Percentiles rank a stretch among this genome's conserved stretches.
Conservation (phyloP, 2,329 filamentous ascomycete species). For the Emergomyces pasteurianus region DNA sequence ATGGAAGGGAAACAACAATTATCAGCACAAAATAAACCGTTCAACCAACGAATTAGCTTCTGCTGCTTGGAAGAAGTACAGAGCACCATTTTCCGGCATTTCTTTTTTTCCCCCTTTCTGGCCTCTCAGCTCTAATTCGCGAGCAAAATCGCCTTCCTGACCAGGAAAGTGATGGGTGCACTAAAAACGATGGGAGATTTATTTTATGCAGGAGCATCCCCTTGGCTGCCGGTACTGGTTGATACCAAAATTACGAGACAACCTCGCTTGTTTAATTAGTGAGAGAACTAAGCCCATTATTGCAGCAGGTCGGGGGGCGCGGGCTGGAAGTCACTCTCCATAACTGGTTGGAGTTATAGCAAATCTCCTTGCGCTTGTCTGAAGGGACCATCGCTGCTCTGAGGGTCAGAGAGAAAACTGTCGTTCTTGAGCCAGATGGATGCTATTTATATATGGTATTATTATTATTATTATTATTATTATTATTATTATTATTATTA, state of each 20-base stretch:
- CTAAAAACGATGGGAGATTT: too few species aligned
- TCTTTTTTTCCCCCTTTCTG: not conserved
- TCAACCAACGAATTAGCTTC: not conserved
- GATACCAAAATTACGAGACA: constrained; percentile 1
- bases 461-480: too few species aligned
- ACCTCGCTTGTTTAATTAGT: constrained; percentile 1
- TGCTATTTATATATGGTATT: too few species aligned
- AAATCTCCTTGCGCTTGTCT: not conserved
- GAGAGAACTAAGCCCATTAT: not conserved
- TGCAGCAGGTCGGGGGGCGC: not conserved
- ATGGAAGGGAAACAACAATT: too few species aligned
- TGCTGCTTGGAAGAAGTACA: too few species aligned
- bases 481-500: too few species aligned
- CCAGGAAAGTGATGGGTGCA: not conserved
- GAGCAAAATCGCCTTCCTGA: not conserved
- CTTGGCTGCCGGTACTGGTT: not conserved
- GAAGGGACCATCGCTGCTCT: not conserved
- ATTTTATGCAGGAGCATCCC: not conserved
- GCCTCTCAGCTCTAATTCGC: not conserved
- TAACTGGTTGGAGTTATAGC: not conserved
- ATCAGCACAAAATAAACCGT: too few species aligned
- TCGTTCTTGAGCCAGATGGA: not conserved
- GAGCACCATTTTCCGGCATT: not conserved
- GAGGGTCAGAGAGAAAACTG: not conserved
- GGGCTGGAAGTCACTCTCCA: too few species aligned